Conservation (phyloP, 148 eudicot genomes). For the Chenopodium quinoa region DNA sequence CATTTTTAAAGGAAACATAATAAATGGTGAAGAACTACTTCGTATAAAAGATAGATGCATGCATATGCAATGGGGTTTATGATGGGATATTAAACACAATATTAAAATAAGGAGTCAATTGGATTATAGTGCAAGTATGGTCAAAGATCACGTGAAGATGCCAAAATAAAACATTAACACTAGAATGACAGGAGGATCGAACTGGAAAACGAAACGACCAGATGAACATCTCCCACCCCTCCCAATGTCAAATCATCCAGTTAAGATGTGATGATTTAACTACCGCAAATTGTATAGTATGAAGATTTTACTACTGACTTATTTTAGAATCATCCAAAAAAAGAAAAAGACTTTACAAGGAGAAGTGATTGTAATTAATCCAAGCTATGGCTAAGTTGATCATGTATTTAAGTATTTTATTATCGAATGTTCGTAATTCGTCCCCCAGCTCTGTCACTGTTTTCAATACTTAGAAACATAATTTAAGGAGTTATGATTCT, state of each 20-base stretch:
- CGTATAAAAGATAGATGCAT: constrained; percentile 13
- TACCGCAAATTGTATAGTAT: neutral
- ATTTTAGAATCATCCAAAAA: neutral
- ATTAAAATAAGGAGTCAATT: neutral
- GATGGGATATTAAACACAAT: neutral
- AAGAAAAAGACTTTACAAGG: too few species aligned
- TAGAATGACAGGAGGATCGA: constrained; percentile 18
- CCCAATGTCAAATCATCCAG: neutral
- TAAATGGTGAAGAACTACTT: neutral
- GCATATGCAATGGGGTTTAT: constrained; percentile 5
- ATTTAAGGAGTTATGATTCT: too few species aligned
- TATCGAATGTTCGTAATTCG: too few species aligned
- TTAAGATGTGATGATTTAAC: neutral
- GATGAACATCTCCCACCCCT: neutral
- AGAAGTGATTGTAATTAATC: too few species aligned
- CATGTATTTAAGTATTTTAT: too few species aligned
- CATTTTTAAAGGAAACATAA: neutral
- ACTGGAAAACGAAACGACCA: constrained; percentile 6
- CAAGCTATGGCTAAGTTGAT: neutral
- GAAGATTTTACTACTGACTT: neutral
- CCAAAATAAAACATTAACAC: constrained; percentile 13
- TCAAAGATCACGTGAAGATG: constrained; percentile 38
- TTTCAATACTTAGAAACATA: too few species aligned
- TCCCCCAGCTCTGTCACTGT: too few species aligned
- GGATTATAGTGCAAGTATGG: neutral